These are phyloP conservation scores for Cyclaneusma minus DNA, from an alignment of 2,329 filamentous ascomycete species.

Conservation along the genomic window DNA sequence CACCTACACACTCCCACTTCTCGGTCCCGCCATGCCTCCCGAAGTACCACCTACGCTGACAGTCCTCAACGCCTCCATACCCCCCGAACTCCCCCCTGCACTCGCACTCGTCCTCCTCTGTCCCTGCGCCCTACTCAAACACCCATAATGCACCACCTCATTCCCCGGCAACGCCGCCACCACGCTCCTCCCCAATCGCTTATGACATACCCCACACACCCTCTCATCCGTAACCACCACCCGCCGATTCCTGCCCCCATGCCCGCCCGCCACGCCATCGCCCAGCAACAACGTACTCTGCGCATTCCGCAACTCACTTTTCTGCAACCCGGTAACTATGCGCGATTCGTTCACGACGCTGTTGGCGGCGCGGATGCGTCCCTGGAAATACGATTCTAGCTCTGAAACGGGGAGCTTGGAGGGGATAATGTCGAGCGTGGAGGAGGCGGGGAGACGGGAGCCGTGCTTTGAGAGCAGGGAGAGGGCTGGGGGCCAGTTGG, in stretches of 20 bases:
- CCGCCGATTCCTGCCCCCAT: constrained; percentile 41
- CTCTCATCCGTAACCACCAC: constrained; percentile 78
- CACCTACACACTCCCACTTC: no score
- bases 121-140: constrained; percentile 37
- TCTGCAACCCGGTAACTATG: constrained; percentile 61
- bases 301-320: constrained; percentile 62
- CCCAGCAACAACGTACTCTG: constrained; percentile 64
- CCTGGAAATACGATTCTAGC: constrained; percentile 81
- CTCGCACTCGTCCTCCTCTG: constrained; percentile 19
- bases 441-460: constrained; percentile 73
- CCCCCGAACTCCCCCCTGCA: no score
- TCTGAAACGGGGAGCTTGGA: constrained; percentile 61
- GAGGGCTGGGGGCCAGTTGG: constrained; percentile 65
- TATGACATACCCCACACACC: constrained; percentile 85
- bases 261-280: constrained; percentile 35
- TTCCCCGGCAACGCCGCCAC: constrained; percentile 80
- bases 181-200: constrained; percentile 79
- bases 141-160: constrained; percentile 69
- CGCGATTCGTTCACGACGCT: constrained; percentile 66
- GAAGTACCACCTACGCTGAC: no score
- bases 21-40: no score
- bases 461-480: constrained; percentile 85
- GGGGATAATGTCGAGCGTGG: constrained; percentile 76
- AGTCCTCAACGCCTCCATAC: constrained; percentile 12
- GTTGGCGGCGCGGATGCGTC: constrained; percentile 76